Base-by-base conservation (phyloP, 306 rosid genomes). In the Adenanthera pavonina region DNA sequence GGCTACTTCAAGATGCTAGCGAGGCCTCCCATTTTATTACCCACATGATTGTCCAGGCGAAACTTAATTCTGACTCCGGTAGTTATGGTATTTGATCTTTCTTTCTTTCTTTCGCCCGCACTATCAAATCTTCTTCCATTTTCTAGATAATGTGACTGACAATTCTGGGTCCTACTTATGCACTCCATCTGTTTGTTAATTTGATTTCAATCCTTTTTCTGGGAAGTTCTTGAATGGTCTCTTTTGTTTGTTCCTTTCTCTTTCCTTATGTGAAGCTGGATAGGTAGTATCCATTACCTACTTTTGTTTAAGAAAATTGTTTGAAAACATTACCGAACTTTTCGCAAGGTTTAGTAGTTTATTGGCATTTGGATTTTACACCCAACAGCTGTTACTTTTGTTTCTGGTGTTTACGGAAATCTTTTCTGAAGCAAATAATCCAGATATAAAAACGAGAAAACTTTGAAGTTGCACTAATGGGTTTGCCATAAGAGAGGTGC, bases 31-130 rank as follows among this genome's bases (percentile, higher is more conserved):
- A 85, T 75, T 95, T 95, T 90, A 85, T 95, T 78, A 72, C 93
- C 87, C 81, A 80, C 86, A 93, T 92, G 97, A 78, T 95, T 82
- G 91, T 95, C 79, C 98, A 95, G 82, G 99, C 98, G 52, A 91
- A 87, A 59, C 96, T 90, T 69, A 93, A 89, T 80, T 43, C 94
- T 65, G 73, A 69, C 0, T 33, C 81, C 13, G 96, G 99, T 20
- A 89, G 86, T 69, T 95, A 90, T 61, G 89, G 98, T 93, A 81
- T 8, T 16, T 36, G 7, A 57, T 7, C 15, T 25, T 13, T 16
- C 0, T 36, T 17, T 11, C 60, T 61, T 44, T 46, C 3, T 71
- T 51, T 53, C 4, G 1, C 1, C 3, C 12, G 2, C 41, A 16
- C 57, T 35, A 8, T 8, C 4, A 19, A 14, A 75, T 19, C 15